These are phyloP conservation scores for Phanerochaete carnosa DNA, from an alignment of 768 basidiomycete species.

Conservation along the genomic window DNA sequence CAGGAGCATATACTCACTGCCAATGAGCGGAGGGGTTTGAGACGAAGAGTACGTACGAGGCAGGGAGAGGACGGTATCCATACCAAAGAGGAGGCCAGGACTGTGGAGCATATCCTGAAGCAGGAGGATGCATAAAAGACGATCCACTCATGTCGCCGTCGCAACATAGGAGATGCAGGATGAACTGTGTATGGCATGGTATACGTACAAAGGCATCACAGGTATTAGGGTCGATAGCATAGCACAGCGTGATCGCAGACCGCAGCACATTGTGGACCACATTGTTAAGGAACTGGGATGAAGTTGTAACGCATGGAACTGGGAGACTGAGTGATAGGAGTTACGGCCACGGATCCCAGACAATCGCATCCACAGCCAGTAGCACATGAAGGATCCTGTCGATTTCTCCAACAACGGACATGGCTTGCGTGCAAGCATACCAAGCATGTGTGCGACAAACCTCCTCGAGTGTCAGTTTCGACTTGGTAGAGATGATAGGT, in stretches of 20 bases:
- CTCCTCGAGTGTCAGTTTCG: slow-evolving; percentile 7
- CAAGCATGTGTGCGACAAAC: slow-evolving; percentile 24
- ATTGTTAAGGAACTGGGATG: not conserved
- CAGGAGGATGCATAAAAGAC: no score
- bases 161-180: no score
- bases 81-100: not conserved
- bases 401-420: slow-evolving; percentile 20
- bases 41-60: not conserved
- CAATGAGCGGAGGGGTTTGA: not conserved
- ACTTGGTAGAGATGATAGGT: not conserved
- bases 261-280: no score
- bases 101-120: not conserved
- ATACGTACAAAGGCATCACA: not conserved
- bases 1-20: not conserved
- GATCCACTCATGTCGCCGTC: no score
- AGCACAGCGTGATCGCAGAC: no score
- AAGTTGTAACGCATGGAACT: not conserved
- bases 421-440: slow-evolving; percentile 24
- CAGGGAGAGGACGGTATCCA: not conserved
- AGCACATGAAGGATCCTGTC: slow-evolving; percentile 18
- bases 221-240: no score
- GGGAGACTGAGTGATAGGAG: not conserved
- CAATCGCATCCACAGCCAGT: slow-evolving; percentile 27
- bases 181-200: no score
- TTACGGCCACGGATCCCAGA: not conserved